Conservation (phyloP, 768 basidiomycete genomes). For the Leucocoprinus leucothites region DNA sequence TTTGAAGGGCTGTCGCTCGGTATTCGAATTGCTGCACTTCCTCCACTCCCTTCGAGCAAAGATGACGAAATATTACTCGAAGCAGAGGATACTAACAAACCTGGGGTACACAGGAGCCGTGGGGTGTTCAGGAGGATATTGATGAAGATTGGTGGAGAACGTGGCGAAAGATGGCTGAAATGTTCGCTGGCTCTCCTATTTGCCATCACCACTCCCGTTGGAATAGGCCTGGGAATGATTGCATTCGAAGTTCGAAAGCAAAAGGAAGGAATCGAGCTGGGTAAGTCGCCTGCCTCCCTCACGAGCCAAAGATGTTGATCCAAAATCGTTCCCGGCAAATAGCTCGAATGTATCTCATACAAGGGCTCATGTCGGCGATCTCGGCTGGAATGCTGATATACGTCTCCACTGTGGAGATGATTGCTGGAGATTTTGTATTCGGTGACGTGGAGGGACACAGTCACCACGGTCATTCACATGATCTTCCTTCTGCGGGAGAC, state of each 20-base stretch:
- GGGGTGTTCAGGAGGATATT: background rate
- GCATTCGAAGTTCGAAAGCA: slow-evolving; percentile 33
- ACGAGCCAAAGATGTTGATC: slow-evolving; percentile 3
- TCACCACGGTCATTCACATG: slow-evolving; percentile 17
- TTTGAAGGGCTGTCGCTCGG: slow-evolving; percentile 85
- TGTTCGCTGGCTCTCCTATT: slow-evolving; percentile 59
- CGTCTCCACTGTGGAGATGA: slow-evolving; percentile 82
- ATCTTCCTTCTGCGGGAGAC: background rate
- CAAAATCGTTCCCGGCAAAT: slow-evolving; percentile 3
- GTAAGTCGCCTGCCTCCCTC: slow-evolving; percentile 20
- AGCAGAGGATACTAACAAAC: background rate
- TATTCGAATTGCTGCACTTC: slow-evolving; percentile 71
- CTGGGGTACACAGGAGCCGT: background rate
- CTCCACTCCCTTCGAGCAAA: slow-evolving; percentile 26
- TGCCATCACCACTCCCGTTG: slow-evolving; percentile 70
- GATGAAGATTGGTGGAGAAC: slow-evolving; percentile 3
- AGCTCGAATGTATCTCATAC: slow-evolving; percentile 52
- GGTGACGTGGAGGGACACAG: slow-evolving; percentile 47
- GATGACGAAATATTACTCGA: background rate
- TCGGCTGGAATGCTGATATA: slow-evolving; percentile 85
- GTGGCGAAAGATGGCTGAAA: slow-evolving; percentile 36
- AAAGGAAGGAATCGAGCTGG: slow-evolving; percentile 20
- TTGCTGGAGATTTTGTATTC: slow-evolving; percentile 82
- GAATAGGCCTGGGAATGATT: slow-evolving; percentile 58
- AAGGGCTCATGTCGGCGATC: slow-evolving; percentile 78